phyloP scores from a whole-genome alignment of 106 monocot species.

The Dioscorea dumetorum region DNA sequence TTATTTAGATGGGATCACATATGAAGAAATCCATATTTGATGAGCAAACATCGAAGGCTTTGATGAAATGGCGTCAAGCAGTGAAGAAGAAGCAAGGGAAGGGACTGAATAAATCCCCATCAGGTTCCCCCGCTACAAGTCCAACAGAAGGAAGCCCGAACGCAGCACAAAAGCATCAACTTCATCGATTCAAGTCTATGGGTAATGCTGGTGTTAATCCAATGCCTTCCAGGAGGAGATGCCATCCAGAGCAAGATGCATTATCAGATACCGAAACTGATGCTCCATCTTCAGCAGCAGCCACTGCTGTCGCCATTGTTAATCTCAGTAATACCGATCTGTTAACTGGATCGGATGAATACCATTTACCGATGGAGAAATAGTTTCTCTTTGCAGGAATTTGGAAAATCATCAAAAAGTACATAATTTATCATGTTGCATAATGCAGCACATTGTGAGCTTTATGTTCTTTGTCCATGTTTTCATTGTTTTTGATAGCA shows the following conservation, averaged over 20 bases:
- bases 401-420: no score
- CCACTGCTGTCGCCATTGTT: not conserved
- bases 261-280: slow-evolving; percentile 12
- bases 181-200: slow-evolving; percentile 14
- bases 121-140: slow-evolving; percentile 2
- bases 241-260: slow-evolving; percentile 6
- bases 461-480: no score
- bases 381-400: not conserved
- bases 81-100: slow-evolving; percentile 28
- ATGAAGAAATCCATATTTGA: slow-evolving; percentile 79
- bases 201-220: not conserved
- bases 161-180: slow-evolving; percentile 7
- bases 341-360: slow-evolving; percentile 13
- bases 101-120: not conserved
- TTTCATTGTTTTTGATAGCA: no score
- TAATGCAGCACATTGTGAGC: no score
- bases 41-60: slow-evolving; percentile 53
- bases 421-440: no score
- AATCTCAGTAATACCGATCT: slow-evolving; percentile 5
- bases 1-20: slow-evolving; percentile 64
- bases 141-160: slow-evolving; percentile 7
- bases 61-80: slow-evolving; percentile 60
- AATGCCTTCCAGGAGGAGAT: slow-evolving; percentile 10
- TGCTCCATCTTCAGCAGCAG: not conserved
- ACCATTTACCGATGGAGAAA: not conserved